Evolutionary conservation across 208 protist species (phyloP).

Genomic region (Trypanosoma brucei): DNA sequence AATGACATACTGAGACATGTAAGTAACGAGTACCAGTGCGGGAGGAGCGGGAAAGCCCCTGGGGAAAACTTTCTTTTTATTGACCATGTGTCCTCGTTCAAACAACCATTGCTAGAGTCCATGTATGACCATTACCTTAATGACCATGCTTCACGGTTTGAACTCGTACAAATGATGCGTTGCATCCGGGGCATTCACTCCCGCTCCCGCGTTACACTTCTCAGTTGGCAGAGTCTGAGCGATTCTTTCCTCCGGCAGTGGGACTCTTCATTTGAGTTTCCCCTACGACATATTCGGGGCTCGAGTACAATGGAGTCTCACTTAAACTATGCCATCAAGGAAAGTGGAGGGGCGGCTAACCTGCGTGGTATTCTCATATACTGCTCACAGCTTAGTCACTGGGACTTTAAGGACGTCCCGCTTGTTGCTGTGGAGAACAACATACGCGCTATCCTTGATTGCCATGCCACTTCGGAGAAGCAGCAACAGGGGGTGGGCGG

Average conservation of each 20-base stretch:
- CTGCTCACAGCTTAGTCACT: conserved; percentile 81
- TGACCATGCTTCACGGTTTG: conserved; percentile 69
- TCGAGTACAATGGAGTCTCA: conserved; percentile 76
- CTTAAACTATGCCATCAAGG: conserved; percentile 70
- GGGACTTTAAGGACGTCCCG: conserved; percentile 84
- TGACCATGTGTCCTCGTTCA: conserved; percentile 79
- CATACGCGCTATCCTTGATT: conserved; percentile 61
- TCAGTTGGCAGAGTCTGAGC: conserved; percentile 60
- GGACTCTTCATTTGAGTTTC: conserved; percentile 50
- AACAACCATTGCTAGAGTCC: conserved; percentile 54
- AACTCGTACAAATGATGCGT: conserved; percentile 85
- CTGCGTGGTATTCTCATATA: conserved; percentile 82
- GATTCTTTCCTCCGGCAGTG: conserved; percentile 61
- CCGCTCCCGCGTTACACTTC: conserved; percentile 55
- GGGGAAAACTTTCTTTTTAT: conserved; percentile 83
- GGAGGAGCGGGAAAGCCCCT: conserved; percentile 14
- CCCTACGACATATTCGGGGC: conserved; percentile 75
- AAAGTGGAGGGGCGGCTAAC: conserved; percentile 29
- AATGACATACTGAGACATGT: conserved; percentile 45
- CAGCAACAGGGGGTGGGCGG: background rate
- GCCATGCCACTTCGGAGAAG: background rate
- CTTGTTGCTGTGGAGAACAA: conserved; percentile 83
- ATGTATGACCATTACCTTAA: conserved; percentile 83
- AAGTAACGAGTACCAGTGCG: conserved; percentile 26
- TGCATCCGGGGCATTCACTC: conserved; percentile 71